These are phyloP conservation scores for Allantophomopsis lycopodina DNA, from an alignment of 2,329 filamentous ascomycete species.

Conservation along the genomic window DNA sequence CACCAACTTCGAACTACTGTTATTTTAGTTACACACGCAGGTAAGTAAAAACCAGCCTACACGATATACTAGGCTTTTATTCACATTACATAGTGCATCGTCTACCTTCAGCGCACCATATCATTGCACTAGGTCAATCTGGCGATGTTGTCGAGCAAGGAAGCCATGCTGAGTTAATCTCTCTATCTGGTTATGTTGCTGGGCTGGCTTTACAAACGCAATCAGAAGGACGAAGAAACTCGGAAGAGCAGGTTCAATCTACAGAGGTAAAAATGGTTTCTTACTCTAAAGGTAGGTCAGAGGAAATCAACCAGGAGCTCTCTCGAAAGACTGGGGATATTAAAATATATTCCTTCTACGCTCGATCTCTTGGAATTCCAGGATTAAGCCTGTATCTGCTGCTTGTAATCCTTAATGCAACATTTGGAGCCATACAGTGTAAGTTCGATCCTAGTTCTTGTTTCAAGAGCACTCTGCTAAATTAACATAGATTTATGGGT, in stretches of 20 bases:
- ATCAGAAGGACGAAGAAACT: too few relatives aligned
- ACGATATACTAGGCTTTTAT: too few relatives aligned
- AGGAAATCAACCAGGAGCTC: background rate
- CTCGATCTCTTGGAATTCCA: background rate
- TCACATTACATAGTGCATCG: background rate
- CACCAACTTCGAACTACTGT: constrained; percentile 16
- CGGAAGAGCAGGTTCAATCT: too few relatives aligned
- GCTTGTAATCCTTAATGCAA: too few relatives aligned
- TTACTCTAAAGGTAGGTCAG: too few relatives aligned
- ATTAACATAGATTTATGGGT: constrained; percentile 11
- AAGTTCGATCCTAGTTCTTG: too few relatives aligned
- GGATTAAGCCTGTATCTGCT: too few relatives aligned
- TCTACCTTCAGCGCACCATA: constrained; percentile 20
- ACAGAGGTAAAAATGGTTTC: too few relatives aligned
- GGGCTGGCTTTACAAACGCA: constrained; percentile 1
- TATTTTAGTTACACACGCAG: constrained; percentile 18
- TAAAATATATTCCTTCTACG: background rate
- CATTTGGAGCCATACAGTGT: too few relatives aligned
- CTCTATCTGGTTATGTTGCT: constrained; percentile 19
- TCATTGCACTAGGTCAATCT: constrained; percentile 18
- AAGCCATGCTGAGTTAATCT: constrained; percentile 18
- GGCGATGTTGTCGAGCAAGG: constrained; percentile 22
- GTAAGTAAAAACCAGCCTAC: background rate
- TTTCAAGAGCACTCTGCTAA: too few relatives aligned
- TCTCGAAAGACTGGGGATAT: background rate